Conservation (phyloP, 441 rosid species). For the Syzygium syzygioides region DNA sequence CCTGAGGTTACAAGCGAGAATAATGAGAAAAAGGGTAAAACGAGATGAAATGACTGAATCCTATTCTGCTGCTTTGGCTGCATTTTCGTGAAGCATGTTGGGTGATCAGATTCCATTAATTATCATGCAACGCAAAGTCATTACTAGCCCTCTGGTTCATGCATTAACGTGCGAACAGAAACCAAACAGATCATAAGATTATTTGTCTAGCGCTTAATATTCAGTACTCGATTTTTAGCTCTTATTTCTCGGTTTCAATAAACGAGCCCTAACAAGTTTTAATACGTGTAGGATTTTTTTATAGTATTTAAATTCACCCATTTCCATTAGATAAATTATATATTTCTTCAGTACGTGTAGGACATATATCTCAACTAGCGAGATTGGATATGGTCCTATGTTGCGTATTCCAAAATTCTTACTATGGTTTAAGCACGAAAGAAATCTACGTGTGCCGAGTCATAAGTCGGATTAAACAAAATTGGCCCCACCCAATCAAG, state of each 20-base stretch:
- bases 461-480: neutral
- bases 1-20: neutral
- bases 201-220: neutral
- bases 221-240: neutral
- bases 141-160: neutral
- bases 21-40: neutral
- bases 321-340: neutral
- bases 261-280: neutral
- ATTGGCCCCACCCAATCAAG: neutral
- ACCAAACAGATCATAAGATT: neutral
- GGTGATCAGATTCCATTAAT: neutral
- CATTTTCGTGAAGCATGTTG: neutral
- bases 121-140: neutral
- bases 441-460: neutral
- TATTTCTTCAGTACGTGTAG: neutral
- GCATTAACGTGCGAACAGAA: neutral
- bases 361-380: neutral
- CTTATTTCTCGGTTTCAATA: neutral
- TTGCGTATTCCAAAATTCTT: neutral
- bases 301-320: neutral
- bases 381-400: neutral
- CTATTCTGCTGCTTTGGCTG: neutral
- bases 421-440: neutral
- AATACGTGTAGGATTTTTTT: neutral
- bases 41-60: neutral